These are phyloP conservation scores for Neurospora sp. DNA, from an alignment of 495 filamentous ascomycete genomes.

Conservation along the genomic window DNA sequence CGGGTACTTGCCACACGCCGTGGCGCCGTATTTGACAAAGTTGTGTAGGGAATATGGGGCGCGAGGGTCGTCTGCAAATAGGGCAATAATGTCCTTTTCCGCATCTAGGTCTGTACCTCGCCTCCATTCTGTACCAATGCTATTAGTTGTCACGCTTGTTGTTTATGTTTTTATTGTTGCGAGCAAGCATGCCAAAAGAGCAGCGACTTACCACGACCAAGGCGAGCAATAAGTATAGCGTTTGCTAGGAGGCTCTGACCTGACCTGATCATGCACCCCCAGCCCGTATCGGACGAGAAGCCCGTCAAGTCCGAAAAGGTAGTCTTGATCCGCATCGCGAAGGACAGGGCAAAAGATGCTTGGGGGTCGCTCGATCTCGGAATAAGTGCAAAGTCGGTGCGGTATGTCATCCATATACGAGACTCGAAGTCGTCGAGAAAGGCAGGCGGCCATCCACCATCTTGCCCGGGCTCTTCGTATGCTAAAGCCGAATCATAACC, in stretches of 20 bases:
- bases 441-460: conserved; percentile 68
- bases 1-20: conserved; percentile 84
- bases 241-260: conserved; percentile 92
- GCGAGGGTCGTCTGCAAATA: conserved; percentile 80
- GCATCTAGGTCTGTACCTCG: conserved; percentile 44
- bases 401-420: conserved; percentile 92
- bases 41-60: conserved; percentile 93
- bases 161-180: not conserved
- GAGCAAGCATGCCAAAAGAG: not conserved
- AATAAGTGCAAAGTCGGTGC: conserved; percentile 77
- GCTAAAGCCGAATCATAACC: conserved; percentile 40
- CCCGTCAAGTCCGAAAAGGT: conserved; percentile 70
- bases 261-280: conserved; percentile 98
- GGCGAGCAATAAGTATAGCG: conserved; percentile 53
- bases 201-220: conserved; percentile 66
- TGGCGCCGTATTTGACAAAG: conserved; percentile 82
- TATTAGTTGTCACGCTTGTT: conserved; percentile 12
- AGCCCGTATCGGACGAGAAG: conserved; percentile 90
- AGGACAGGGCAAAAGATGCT: conserved; percentile 63
- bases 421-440: conserved; percentile 94
- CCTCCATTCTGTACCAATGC: conserved; percentile 59
- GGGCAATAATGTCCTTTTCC: conserved; percentile 62
- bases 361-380: conserved; percentile 62
- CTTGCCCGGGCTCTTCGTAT: conserved; percentile 35
- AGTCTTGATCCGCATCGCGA: conserved; percentile 71